Evolutionary conservation across 23 red algal genomes (phyloP), one percentile per base, ranked within the genome.

Genomic region (Gracilaria gracilis): DNA sequence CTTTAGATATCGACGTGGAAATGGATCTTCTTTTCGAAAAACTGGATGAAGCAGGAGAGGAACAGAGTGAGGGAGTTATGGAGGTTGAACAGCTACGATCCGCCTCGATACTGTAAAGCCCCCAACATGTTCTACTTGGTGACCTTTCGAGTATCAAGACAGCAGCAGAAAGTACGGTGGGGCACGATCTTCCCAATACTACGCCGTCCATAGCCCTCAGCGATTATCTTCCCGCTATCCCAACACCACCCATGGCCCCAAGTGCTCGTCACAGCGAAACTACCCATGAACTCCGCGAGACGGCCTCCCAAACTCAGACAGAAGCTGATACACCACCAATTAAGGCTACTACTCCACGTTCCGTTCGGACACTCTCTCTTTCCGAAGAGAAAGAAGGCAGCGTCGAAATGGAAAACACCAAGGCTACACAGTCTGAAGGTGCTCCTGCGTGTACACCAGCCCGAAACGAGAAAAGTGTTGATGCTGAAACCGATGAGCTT

Each of bases 11-110:
- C n/a, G 84, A 87, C 8, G 84, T 57, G 29, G 84, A 73, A 59
- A 87, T 87, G 84, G 84, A 87, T 87, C 50, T 75, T 59, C 67
- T 87, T 20, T 87, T 87, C 51, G 84, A 67, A 19, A 57, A 70
- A 25, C 48, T 87, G 65, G 47, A 75, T 31, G 62, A 67, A 33
- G 64, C 27, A 29, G 64, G 33, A 47, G 39, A 57, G 7, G 64
- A 73, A 2, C 37, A 49, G 19, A 27, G 24, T 29, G 69, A 87
- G n/a, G 73, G 84, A 44, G 54, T 62, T 4, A 75, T 55, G 84
- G 69, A 73, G 21, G 84, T 73, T 25, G 84, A 59, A 21, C 62
- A 57, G 12, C 0, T 87, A 0, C 67, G 69, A 51, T 87, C 51
- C 44, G 51, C 64, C 19, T 67, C 62, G 25, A 67, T 73, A 54